phyloP scores from a whole-genome alignment of 106 monocot species.

The Platanthera zijinensis region DNA sequence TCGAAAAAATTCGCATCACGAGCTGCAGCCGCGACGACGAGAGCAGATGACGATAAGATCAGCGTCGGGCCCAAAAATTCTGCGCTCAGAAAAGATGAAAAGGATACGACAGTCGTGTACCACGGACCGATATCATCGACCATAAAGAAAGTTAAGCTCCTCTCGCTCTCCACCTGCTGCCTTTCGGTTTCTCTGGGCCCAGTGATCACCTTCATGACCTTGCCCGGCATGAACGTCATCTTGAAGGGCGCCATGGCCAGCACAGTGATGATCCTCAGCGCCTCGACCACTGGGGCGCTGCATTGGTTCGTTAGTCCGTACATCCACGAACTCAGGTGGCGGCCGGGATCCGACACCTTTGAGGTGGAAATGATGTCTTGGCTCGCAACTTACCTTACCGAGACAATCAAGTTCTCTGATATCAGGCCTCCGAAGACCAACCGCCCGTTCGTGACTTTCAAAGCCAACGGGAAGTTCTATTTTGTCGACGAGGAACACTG shows the following conservation, averaged over 20 bases:
- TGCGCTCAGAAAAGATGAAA: constrained; percentile 24
- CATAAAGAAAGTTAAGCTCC: constrained; percentile 92
- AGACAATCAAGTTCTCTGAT: constrained; percentile 72
- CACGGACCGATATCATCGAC: constrained; percentile 85
- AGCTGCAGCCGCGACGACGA: constrained; percentile 25
- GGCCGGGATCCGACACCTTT: constrained; percentile 75
- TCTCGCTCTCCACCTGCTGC: constrained; percentile 95
- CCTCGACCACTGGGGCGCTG: constrained; percentile 73
- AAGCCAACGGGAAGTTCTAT: constrained; percentile 58
- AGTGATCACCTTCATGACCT: constrained; percentile 97
- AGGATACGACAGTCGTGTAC: constrained; percentile 49
- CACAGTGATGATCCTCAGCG: constrained; percentile 84
- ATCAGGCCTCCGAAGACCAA: constrained; percentile 60
- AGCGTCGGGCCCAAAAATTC: constrained; percentile 66
- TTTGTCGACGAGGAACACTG: constrained; percentile 81
- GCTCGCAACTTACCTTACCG: constrained; percentile 53
- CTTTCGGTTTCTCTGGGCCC: constrained; percentile 91
- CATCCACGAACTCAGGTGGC: constrained; percentile 85
- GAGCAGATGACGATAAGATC: constrained; percentile 46
- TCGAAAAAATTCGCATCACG: constrained; percentile 39
- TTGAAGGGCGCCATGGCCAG: constrained; percentile 88
- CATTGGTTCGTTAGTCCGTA: constrained; percentile 98
- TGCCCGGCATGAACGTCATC: constrained; percentile 86
- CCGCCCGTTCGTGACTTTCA: constrained; percentile 80
- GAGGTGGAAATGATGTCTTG: constrained; percentile 87